Conservation (phyloP, 2,329 filamentous ascomycete species). For the Phaeosphaeria sp. region DNA sequence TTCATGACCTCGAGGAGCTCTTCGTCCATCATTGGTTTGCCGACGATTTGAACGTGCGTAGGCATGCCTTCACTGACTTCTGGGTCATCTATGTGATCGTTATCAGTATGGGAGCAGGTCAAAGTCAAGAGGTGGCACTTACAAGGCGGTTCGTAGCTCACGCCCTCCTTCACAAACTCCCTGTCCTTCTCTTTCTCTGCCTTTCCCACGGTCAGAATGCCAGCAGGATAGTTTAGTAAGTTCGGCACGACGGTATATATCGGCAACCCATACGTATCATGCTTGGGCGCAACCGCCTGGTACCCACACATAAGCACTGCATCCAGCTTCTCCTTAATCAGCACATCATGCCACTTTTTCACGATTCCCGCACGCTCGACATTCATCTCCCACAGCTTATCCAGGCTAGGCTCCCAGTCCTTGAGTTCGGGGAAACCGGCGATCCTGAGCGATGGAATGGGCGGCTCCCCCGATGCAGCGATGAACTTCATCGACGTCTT, state of each 20-base stretch:
- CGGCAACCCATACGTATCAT: conserved; percentile 58
- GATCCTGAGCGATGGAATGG: conserved; percentile 50
- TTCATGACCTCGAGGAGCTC: conserved; percentile 49
- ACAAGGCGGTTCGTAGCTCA: conserved; percentile 46
- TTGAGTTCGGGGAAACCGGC: conserved; percentile 39
- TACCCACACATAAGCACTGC: conserved; percentile 58
- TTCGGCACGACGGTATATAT: conserved; percentile 61
- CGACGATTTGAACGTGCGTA: conserved; percentile 56
- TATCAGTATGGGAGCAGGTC: neutral
- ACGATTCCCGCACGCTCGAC: conserved; percentile 43
- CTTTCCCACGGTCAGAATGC: conserved; percentile 55
- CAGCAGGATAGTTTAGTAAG: conserved; percentile 61
- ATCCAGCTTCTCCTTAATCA: conserved; percentile 56
- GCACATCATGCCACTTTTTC: conserved; percentile 51
- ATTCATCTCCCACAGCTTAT: conserved; percentile 53
- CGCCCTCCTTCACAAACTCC: conserved; percentile 34
- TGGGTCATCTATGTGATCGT: conserved; percentile 48
- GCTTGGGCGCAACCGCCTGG: conserved; percentile 58
- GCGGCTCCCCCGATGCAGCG: conserved; percentile 51
- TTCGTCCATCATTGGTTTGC: conserved; percentile 57
- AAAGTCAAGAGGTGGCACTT: conserved; percentile 18
- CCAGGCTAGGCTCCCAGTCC: conserved; percentile 42
- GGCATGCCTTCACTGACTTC: conserved; percentile 53
- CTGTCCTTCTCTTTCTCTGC: conserved; percentile 52
- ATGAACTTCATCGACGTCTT: conserved; percentile 44